These are phyloP conservation scores for Simplicillium aogashimaense DNA, from an alignment of 2,329 filamentous ascomycete species.

Conservation along the genomic window DNA sequence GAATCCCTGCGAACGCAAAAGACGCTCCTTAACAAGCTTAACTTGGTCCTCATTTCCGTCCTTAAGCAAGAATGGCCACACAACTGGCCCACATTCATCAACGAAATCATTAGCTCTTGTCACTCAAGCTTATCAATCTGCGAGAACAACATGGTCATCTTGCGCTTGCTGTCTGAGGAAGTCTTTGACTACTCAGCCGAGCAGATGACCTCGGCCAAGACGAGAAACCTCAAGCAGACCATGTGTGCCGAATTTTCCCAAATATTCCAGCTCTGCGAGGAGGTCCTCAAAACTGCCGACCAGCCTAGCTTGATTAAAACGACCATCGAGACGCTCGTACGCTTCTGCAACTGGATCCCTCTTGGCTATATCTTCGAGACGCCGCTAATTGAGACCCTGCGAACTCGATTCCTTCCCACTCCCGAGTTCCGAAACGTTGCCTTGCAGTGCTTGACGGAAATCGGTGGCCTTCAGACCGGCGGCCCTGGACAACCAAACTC, in stretches of 20 bases:
- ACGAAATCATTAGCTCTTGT: conserved; percentile 96
- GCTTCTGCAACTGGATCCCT: conserved; percentile 98
- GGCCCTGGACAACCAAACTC: conserved; percentile 54
- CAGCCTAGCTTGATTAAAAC: conserved; percentile 86
- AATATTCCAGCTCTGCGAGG: conserved; percentile 95
- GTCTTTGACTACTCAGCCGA: conserved; percentile 98
- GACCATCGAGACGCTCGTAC: conserved; percentile 89
- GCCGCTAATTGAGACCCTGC: conserved; percentile 84
- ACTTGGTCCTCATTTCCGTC: conserved; percentile 92
- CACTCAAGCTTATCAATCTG: conserved; percentile 93
- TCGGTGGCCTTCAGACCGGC: conserved; percentile 84
- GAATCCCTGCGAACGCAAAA: conserved; percentile 77
- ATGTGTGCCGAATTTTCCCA: conserved; percentile 99
- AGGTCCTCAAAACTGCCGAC: conserved; percentile 83
- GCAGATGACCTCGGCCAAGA: conserved; percentile 98
- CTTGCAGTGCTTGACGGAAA: conserved; percentile 93
- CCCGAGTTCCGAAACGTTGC: conserved; percentile 96
- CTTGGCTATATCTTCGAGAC: conserved; percentile 99
- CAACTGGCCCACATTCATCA: conserved; percentile 99
- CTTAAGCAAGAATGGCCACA: conserved; percentile 99
- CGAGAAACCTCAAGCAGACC: conserved; percentile 89
- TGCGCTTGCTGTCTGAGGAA: conserved; percentile 90
- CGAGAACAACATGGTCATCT: conserved; percentile 99
- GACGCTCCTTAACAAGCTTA: conserved; percentile 94
- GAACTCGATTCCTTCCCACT: conserved; percentile 83